Evolutionary conservation across 805 yeast genomes (phyloP), one percentile per base, ranked within the genome.

Genomic region (Pichia gijzeniarum): DNA sequence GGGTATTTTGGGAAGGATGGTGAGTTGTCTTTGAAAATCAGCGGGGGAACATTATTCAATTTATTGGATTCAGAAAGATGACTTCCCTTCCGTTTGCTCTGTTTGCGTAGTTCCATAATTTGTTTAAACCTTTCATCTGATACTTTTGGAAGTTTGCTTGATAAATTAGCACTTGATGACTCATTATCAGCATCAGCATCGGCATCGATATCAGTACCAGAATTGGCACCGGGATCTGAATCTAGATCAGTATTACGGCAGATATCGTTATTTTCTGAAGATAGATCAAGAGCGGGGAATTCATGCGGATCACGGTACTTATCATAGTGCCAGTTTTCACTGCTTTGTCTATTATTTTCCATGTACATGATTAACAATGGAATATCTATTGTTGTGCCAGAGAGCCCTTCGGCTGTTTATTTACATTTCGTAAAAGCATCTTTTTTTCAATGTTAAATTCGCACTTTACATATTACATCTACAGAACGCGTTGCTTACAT

Each of bases 291-390:
- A 35, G 19, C n/a, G 4, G 52, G 52, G 17, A 49, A 49, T 16
- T 46, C 48, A 17, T 39, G 43, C 2, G 48, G 38, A 17, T 45
- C 43, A 13, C 22, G 31, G 22, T 43, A 49, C 19, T 45, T 46
- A 21, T 46, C 48, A 43, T 42, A 49, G 18, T 46, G 44, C 48
- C 49, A 49, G 12, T 45, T 43, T 31, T 49, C 46, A n/a, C 38
- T 16, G 22, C 30, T 10, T 21, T 8, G 5, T 14, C 30, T 18
- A n/a, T 21, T 8, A 21, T 25, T 30, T 10, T 35, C 20, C 3
- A 27, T n/a, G n/a, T n/a, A n/a, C n/a, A n/a, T n/a, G n/a, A n/a
- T 27, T 8, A 27, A 27, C 10, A 12, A 27, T 27, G 12, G 12
- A 8, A 8, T 27, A 8, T 27, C 8, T 27, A 12, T 27, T 27